phyloP scores from a whole-genome alignment of 306 rosid genomes.

The Lupinus albus region DNA sequence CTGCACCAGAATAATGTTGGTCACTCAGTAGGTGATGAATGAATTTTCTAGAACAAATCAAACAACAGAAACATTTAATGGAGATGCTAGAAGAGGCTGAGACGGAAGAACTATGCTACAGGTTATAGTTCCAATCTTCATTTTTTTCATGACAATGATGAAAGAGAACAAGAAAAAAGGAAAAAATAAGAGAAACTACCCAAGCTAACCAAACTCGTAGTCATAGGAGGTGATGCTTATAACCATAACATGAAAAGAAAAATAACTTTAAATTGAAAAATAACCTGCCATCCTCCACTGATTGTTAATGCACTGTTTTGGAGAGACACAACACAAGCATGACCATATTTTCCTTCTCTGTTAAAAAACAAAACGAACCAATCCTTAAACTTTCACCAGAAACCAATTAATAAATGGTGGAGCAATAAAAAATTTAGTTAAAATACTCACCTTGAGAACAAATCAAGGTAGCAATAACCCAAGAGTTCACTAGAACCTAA shows the following conservation, averaged over 20 bases:
- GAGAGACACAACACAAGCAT: slow-evolving; percentile 86
- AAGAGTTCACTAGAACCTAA: slow-evolving; percentile 74
- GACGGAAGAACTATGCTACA: background rate
- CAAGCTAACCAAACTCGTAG: slow-evolving; percentile 18
- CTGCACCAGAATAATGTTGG: background rate
- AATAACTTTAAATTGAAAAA: background rate
- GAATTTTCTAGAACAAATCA: slow-evolving; percentile 19
- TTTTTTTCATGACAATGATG: background rate
- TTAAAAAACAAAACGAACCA: slow-evolving; percentile 40
- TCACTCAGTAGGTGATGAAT: background rate
- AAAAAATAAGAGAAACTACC: slow-evolving; percentile 5
- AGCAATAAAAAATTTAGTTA: slow-evolving; percentile 24
- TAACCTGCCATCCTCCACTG: slow-evolving; percentile 71
- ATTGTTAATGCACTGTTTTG: slow-evolving; percentile 78
- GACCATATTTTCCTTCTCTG: slow-evolving; percentile 87
- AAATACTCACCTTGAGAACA: slow-evolving; percentile 62
- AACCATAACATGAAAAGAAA: slow-evolving; percentile 19
- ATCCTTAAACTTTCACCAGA: slow-evolving; percentile 37
- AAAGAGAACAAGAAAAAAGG: slow-evolving; percentile 3
- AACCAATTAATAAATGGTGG: background rate
- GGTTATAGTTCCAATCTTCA: background rate
- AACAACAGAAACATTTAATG: background rate
- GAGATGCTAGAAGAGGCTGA: slow-evolving; percentile 16
- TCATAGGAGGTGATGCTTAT: slow-evolving; percentile 16
- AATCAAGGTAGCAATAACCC: slow-evolving; percentile 90